Percentiles rank a stretch among this genome's conserved stretches.
Conservation (phyloP, 352 stramenopile genomes). For the Aphanomyces cochlioides region DNA sequence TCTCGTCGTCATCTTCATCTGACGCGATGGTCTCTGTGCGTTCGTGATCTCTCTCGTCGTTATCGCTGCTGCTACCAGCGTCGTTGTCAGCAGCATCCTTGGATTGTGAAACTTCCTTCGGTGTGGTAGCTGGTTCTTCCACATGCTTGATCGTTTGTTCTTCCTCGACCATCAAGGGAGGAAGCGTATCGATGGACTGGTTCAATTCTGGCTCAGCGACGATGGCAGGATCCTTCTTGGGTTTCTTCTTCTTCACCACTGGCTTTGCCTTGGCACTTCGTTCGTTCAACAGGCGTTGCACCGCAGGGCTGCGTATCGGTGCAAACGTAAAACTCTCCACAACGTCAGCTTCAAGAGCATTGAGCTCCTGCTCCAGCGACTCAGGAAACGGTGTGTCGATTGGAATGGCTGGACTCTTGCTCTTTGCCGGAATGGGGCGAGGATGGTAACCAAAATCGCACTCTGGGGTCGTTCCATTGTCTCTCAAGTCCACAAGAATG, state of each 20-base stretch:
- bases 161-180: not conserved
- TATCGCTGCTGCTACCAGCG: not conserved
- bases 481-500: too few species aligned
- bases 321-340: conserved; percentile 14
- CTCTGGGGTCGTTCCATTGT: too few species aligned
- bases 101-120: not conserved
- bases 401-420: not conserved
- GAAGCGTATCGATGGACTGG: not conserved
- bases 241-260: not conserved
- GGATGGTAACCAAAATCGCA: too few species aligned
- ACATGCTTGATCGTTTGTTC: not conserved
- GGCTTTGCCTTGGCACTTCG: not conserved
- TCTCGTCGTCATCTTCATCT: not conserved
- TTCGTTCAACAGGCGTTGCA: conserved; percentile 8
- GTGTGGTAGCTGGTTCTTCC: not conserved
- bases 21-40: not conserved
- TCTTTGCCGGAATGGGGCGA: too few species aligned
- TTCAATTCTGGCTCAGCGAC: not conserved
- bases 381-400: not conserved
- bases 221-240: conserved; percentile 2
- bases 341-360: conserved; percentile 13
- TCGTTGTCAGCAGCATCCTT: not conserved
- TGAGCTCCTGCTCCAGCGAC: not conserved
- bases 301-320: conserved; percentile 2
- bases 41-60: not conserved